Percentiles rank a stretch among this genome's conserved stretches.
phyloP scores from a whole-genome alignment of 306 rosid species.

The Corylus avellana region DNA sequence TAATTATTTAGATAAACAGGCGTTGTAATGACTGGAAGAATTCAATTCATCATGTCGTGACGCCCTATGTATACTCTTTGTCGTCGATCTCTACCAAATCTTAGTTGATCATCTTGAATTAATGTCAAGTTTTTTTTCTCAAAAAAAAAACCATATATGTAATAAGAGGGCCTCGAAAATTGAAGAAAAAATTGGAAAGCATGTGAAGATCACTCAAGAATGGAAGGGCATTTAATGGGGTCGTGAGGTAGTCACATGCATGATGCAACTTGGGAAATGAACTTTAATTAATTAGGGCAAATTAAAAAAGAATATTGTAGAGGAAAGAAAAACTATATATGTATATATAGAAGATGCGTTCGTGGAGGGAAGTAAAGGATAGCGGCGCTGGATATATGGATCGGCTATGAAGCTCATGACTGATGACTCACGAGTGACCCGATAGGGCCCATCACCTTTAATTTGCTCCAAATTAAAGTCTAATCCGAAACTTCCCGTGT shows the following conservation, averaged over 20 bases:
- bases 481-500: conserved; percentile 16
- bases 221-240: not conserved
- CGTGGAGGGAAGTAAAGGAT: not conserved
- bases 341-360: not conserved
- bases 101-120: not conserved
- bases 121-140: too few species aligned
- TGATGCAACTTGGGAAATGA: not conserved
- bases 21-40: not conserved
- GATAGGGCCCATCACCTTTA: conserved; percentile 9
- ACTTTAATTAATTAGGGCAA: not conserved
- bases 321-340: too few species aligned
- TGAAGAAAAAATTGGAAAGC: not conserved
- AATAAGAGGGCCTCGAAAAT: too few species aligned
- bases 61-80: not conserved
- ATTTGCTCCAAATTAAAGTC: not conserved
- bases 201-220: not conserved
- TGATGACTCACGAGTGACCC: conserved; percentile 17
- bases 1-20: conserved; percentile 15
- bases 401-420: not conserved
- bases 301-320: not conserved
- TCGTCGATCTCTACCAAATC: not conserved
- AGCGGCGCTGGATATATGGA: not conserved
- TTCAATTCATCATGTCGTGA: conserved; percentile 3
- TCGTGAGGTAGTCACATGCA: not conserved
- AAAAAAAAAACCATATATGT: too few species aligned